These are phyloP conservation scores for Phyllosticta citriasiana DNA, from an alignment of 2,329 filamentous ascomycete species.

Conservation along the genomic window DNA sequence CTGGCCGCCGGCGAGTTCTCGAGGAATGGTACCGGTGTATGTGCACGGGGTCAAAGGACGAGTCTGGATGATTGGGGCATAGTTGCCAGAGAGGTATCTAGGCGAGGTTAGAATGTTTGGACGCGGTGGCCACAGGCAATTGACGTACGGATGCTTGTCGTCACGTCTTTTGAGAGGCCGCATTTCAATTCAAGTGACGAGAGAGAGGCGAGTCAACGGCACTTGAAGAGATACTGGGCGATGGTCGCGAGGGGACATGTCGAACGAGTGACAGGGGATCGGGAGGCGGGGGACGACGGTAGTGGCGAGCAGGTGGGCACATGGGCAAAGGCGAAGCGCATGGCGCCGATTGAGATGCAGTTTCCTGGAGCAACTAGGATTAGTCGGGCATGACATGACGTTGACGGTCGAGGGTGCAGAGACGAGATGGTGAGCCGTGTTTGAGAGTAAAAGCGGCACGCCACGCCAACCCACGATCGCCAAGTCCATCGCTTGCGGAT, in stretches of 20 bases:
- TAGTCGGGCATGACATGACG: not conserved
- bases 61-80: constrained; percentile 53
- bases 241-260: not conserved
- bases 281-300: not conserved
- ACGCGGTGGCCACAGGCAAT: not conserved
- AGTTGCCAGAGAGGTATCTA: constrained; percentile 57
- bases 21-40: constrained; percentile 49
- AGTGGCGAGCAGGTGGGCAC: not conserved
- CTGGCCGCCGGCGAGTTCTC: constrained; percentile 57
- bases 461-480: not conserved
- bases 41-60: constrained; percentile 47
- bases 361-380: not conserved
- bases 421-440: not conserved
- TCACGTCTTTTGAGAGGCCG: constrained; percentile 22
- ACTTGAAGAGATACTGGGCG: not conserved
- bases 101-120: not conserved
- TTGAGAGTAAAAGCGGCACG: not conserved
- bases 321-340: not conserved
- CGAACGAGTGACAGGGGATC: not conserved
- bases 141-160: constrained; percentile 31
- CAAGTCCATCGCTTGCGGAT: not conserved
- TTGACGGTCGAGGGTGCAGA: not conserved
- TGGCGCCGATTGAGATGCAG: not conserved
- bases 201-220: not conserved
- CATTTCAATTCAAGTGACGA: constrained; percentile 9